Evolutionary conservation across 176 grass and related monocot species (phyloP).

Genomic region (Triticum turgidum): DNA sequence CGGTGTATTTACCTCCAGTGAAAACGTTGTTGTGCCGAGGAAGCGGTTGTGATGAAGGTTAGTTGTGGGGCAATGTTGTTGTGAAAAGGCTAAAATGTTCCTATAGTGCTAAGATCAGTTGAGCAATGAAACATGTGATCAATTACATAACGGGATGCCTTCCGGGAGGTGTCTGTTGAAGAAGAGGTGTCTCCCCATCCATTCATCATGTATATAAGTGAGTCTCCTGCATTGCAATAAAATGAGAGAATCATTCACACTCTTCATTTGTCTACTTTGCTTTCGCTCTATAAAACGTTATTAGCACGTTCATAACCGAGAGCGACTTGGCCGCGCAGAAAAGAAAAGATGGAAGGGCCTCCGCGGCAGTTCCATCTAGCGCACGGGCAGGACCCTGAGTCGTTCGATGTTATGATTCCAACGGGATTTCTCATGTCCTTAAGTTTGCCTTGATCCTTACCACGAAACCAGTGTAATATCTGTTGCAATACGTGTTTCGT

Average conservation of each 20-base stretch:
- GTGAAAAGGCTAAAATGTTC: too few species aligned
- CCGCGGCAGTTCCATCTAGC: not conserved
- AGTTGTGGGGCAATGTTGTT: too few species aligned
- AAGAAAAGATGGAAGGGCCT: too few species aligned
- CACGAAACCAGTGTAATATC: not conserved
- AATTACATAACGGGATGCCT: not conserved
- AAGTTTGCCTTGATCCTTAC: constrained; percentile 24
- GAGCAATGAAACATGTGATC: not conserved
- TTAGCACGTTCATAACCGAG: too few species aligned
- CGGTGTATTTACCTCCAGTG: too few species aligned
- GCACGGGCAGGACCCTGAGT: constrained; percentile 6
- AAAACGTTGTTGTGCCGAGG: too few species aligned
- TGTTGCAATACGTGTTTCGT: too few species aligned
- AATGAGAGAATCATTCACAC: not conserved
- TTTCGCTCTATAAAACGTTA: not conserved
- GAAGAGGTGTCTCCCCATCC: not conserved
- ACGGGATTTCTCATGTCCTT: not conserved
- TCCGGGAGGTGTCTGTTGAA: not conserved
- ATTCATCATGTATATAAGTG: not conserved
- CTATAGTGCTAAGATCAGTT: not conserved
- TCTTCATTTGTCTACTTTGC: not conserved
- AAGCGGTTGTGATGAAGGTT: too few species aligned
- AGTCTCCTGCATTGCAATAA: not conserved
- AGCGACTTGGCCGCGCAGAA: too few species aligned
- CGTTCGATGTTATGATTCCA: constrained; percentile 36